Evolutionary conservation across 1,139 yeast genomes (phyloP).

Genomic region (Taphrina flavorubra): DNA sequence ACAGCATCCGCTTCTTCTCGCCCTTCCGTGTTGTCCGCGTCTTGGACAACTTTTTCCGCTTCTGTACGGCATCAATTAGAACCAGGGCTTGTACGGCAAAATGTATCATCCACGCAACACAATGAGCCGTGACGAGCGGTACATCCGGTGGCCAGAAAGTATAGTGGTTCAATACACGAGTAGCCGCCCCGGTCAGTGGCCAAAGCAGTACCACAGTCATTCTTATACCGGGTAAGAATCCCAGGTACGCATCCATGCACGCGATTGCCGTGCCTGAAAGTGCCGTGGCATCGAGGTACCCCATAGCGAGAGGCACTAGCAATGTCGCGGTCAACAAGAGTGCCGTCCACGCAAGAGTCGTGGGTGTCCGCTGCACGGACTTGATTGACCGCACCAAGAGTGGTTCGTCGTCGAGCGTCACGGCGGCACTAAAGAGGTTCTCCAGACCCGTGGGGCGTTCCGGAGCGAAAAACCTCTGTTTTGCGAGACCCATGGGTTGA

Average conservation of each 20-base stretch:
- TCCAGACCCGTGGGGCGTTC: slow-evolving; percentile 44
- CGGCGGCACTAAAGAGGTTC: slow-evolving; percentile 38
- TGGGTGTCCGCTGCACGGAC: slow-evolving; percentile 13
- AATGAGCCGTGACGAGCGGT: neutral
- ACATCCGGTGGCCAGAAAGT: neutral
- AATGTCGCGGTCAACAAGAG: neutral
- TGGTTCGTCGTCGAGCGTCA: slow-evolving; percentile 43
- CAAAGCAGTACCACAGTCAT: neutral
- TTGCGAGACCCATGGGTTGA: slow-evolving; percentile 20
- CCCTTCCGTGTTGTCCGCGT: neutral
- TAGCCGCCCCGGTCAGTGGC: neutral
- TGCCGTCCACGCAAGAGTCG: neutral
- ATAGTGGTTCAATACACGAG: neutral
- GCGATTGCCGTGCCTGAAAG: neutral
- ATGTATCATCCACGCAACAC: neutral
- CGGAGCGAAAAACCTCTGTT: slow-evolving; percentile 43
- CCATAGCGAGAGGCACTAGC: neutral
- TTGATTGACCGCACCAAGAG: slow-evolving; percentile 41
- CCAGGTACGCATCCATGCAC: neutral
- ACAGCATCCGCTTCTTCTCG: neutral
- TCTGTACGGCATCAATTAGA: neutral
- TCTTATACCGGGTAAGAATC: neutral
- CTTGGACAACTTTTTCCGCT: neutral
- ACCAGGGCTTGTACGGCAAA: neutral
- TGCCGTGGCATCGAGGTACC: neutral